These are phyloP conservation scores for Pouteria glomerata DNA, from an alignment of 148 eudicot species.

Conservation along the genomic window DNA sequence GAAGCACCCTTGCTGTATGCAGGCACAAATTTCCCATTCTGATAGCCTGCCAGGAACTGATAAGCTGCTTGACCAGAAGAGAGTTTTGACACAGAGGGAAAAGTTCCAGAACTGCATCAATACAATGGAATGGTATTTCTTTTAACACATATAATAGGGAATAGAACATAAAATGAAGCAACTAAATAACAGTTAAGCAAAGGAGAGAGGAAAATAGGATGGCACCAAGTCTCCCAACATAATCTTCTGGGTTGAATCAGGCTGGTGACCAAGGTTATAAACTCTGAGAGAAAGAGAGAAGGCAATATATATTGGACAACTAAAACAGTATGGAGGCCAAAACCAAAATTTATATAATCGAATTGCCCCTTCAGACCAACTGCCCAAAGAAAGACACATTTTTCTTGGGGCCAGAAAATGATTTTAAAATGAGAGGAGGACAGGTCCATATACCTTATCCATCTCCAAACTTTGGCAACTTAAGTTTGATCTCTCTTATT, in stretches of 20 bases:
- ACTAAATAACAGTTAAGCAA: neutral
- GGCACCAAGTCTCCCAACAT: neutral
- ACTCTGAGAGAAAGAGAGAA: neutral
- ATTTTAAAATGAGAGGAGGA: neutral
- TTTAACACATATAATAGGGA: neutral
- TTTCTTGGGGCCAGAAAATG: neutral
- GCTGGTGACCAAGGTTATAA: neutral
- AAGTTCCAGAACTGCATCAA: constrained; percentile 20
- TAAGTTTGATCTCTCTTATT: neutral
- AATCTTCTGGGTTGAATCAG: neutral
- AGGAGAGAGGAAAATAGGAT: neutral
- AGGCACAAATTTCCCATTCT: constrained; percentile 23
- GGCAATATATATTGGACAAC: too few relatives aligned
- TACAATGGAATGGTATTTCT: neutral
- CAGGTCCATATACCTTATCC: neutral
- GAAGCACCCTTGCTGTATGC: constrained; percentile 15
- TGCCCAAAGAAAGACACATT: neutral
- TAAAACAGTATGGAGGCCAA: too few relatives aligned
- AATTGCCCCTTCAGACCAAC: neutral
- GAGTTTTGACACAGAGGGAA: constrained; percentile 21
- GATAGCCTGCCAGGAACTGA: constrained; percentile 27
- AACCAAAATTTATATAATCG: neutral
- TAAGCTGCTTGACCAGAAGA: constrained; percentile 32
- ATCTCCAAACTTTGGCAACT: neutral
- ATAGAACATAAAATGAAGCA: neutral